Percentiles rank a stretch among this genome's conserved stretches.
phyloP scores from a whole-genome alignment of 169 alveolate species.

The Plasmodium yoelii region DNA sequence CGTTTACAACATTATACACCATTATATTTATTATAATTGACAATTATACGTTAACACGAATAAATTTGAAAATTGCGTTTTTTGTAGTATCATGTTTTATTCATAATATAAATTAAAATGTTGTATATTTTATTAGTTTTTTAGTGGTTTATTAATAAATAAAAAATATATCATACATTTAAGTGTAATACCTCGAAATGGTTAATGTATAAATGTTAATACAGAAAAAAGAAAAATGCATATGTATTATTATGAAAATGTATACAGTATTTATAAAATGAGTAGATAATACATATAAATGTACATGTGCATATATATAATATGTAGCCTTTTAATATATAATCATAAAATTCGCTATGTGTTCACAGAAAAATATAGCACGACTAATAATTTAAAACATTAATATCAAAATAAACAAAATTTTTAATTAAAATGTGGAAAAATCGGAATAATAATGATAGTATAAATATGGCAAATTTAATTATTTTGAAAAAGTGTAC shows the following conservation, averaged over 20 bases:
- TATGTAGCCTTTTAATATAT: conserved; percentile 17
- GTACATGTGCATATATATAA: conserved; percentile 16
- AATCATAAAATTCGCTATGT: conserved; percentile 26
- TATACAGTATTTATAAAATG: neutral
- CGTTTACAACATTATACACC: too few relatives aligned
- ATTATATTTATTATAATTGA: too few relatives aligned
- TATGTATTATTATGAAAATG: conserved; percentile 9
- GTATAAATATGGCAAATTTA: neutral
- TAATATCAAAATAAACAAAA: conserved; percentile 41
- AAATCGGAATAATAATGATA: conserved; percentile 3
- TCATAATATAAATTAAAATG: too few relatives aligned
- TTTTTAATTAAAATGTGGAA: conserved; percentile 6
- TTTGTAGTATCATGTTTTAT: too few relatives aligned
- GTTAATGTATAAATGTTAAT: conserved; percentile 32
- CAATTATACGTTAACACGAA: too few relatives aligned
- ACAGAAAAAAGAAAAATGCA: conserved; percentile 51
- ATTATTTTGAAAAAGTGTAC: too few relatives aligned
- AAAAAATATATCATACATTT: conserved; percentile 33
- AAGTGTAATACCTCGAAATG: conserved; percentile 8
- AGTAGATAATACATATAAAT: neutral
- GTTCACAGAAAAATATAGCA: conserved; percentile 34
- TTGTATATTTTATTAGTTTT: too few relatives aligned
- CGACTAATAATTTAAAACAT: conserved; percentile 39
- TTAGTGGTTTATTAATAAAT: neutral
- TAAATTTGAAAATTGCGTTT: too few relatives aligned